Evolutionary conservation across 148 eudicot species (phyloP).

Genomic region (Spergularia marina): DNA sequence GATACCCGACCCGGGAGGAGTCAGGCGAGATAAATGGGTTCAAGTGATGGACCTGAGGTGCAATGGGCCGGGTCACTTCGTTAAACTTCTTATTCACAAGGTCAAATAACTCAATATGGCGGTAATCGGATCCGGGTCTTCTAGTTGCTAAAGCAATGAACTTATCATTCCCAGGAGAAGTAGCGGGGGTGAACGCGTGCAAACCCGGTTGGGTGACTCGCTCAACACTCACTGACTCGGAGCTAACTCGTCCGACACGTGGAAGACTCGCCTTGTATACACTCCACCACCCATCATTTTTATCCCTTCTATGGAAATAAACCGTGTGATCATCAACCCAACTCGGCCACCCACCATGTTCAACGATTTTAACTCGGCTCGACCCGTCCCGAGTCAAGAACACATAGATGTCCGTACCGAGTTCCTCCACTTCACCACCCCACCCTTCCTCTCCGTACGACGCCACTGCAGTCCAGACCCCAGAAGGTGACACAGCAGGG

Average conservation of each 20-base stretch:
- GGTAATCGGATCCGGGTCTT: slow-evolving; percentile 52
- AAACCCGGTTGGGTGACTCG: slow-evolving; percentile 91
- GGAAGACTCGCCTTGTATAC: slow-evolving; percentile 50
- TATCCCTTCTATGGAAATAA: slow-evolving; percentile 66
- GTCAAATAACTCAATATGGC: slow-evolving; percentile 80
- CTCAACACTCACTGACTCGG: slow-evolving; percentile 45
- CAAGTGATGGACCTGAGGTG: slow-evolving; percentile 55
- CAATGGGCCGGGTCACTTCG: slow-evolving; percentile 50
- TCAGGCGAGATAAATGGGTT: slow-evolving; percentile 81
- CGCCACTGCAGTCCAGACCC: slow-evolving; percentile 75
- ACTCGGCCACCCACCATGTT: slow-evolving; percentile 92
- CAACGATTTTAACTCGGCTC: slow-evolving; percentile 59
- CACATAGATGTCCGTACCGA: slow-evolving; percentile 61
- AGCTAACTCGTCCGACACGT: slow-evolving; percentile 16
- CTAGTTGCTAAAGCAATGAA: slow-evolving; percentile 77
- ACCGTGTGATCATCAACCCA: slow-evolving; percentile 72
- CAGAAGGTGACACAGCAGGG: slow-evolving; percentile 89
- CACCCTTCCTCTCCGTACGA: slow-evolving; percentile 66
- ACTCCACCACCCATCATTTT: slow-evolving; percentile 86
- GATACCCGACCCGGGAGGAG: slow-evolving; percentile 60
- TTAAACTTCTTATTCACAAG: slow-evolving; percentile 38
- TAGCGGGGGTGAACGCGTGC: slow-evolving; percentile 85
- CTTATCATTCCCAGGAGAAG: slow-evolving; percentile 48
- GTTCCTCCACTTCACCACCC: slow-evolving; percentile 75
- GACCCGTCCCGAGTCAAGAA: slow-evolving; percentile 70